Evolutionary conservation across 345 rosid species (phyloP).

Genomic region (Populus simonii): DNA sequence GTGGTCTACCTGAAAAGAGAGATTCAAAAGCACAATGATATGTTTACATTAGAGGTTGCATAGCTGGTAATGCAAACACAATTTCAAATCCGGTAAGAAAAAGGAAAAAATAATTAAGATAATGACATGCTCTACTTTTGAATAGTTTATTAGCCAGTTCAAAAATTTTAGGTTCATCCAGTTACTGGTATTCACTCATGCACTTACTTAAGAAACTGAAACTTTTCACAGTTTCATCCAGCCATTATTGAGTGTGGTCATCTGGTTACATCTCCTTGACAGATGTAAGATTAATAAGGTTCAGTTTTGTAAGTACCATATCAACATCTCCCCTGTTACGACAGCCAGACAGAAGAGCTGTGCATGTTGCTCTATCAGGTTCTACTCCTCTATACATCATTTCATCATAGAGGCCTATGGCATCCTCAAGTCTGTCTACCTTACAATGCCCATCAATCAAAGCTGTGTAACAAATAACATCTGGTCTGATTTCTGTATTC

Average conservation of each 20-base stretch:
- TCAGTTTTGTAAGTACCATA: conserved; percentile 25
- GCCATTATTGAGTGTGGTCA: neutral
- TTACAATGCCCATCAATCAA: conserved; percentile 56
- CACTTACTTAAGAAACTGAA: too few species aligned
- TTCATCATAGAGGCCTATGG: conserved; percentile 36
- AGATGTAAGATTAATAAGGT: conserved; percentile 41
- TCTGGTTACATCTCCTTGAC: conserved; percentile 32
- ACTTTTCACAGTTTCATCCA: too few species aligned
- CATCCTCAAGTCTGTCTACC: conserved; percentile 41
- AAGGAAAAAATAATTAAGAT: too few species aligned
- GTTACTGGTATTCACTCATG: too few species aligned
- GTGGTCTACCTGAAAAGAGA: too few species aligned
- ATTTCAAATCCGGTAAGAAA: too few species aligned
- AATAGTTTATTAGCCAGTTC: too few species aligned
- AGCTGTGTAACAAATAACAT: conserved; percentile 55
- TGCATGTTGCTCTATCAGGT: conserved; percentile 60
- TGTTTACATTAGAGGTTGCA: too few species aligned
- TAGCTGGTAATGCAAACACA: too few species aligned
- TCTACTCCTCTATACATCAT: conserved; percentile 53
- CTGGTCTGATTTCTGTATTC: conserved; percentile 37
- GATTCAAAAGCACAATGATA: too few species aligned
- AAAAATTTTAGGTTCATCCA: too few species aligned
- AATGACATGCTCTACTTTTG: too few species aligned
- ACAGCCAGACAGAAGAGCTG: conserved; percentile 50
- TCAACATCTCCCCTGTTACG: conserved; percentile 37